These are phyloP conservation scores for Phytophthora pluvialis DNA, from an alignment of 352 stramenopile species.

Conservation along the genomic window DNA sequence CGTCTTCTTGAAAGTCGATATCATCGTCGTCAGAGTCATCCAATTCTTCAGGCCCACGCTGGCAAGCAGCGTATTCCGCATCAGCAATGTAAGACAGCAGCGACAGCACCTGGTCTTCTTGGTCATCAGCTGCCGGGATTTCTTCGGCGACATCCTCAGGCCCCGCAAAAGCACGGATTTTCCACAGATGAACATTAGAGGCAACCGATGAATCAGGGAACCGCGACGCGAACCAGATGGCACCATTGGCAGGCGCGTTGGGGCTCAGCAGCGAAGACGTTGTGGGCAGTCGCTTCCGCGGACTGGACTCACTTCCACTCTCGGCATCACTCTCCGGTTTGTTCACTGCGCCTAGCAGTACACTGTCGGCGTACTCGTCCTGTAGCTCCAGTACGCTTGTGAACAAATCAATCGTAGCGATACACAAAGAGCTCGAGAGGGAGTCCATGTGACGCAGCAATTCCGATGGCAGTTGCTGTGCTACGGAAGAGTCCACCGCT, in stretches of 20 bases:
- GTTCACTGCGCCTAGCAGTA: slow-evolving; percentile 44
- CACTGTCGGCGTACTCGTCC: slow-evolving; percentile 63
- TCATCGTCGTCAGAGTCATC: slow-evolving; percentile 70
- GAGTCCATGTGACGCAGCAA: slow-evolving; percentile 84
- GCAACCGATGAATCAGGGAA: slow-evolving; percentile 83
- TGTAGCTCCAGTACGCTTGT: slow-evolving; percentile 74
- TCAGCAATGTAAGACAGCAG: slow-evolving; percentile 87
- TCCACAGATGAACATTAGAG: slow-evolving; percentile 82
- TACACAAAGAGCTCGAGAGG: slow-evolving; percentile 78
- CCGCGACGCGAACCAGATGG: slow-evolving; percentile 81
- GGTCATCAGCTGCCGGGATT: slow-evolving; percentile 66
- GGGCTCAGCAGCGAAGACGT: slow-evolving; percentile 24
- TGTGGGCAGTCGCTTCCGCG: slow-evolving; percentile 21
- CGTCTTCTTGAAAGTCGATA: slow-evolving; percentile 38
- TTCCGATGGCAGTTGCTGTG: slow-evolving; percentile 67
- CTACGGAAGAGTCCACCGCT: slow-evolving; percentile 14
- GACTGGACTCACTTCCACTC: slow-evolving; percentile 21
- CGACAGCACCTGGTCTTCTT: slow-evolving; percentile 80
- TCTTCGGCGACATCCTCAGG: slow-evolving; percentile 52
- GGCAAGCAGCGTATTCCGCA: slow-evolving; percentile 79
- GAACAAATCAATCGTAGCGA: slow-evolving; percentile 87
- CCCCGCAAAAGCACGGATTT: slow-evolving; percentile 72
- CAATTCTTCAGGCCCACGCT: slow-evolving; percentile 48
- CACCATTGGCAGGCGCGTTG: slow-evolving; percentile 39
- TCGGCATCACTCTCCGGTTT: slow-evolving; percentile 18